Evolutionary conservation across 768 basidiomycete genomes (phyloP), one percentile per base, ranked within the genome.

Genomic region (Butyriboletus loyo): DNA sequence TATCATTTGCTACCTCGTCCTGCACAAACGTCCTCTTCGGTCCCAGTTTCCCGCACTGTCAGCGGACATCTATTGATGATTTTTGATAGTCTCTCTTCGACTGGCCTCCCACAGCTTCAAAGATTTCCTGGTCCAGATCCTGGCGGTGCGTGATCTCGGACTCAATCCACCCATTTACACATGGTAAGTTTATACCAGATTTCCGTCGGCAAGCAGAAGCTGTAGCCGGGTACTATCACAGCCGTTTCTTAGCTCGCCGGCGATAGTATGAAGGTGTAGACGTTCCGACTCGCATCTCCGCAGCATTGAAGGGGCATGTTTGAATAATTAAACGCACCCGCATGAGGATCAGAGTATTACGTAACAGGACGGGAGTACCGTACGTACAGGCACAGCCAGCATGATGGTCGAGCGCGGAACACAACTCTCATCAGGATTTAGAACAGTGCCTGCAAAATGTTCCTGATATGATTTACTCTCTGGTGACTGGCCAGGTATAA

Each of bases 401-500:
- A n/a, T n/a, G n/a, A n/a, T n/a, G n/a, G n/a, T n/a, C n/a, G n/a
- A n/a, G n/a, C n/a, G 11, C 27, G 7, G 22, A 30, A 24, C 28
- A 19, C 11, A n/a, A 19, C 10, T 15, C 32, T 27, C 37, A 21
- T 25, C 22, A 30, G 6, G 14, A 31, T 7, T 2, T 4, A 28
- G 27, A 19, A 9, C 34, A 34, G 27, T 30, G 9, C 15, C 17
- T 15, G 36, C 21, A 41, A 41, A 35, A 37, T n/a, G 22, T 30
- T 32, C 15, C 17, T 21, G 36, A 48, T 48, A 21, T 43, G 47
- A 54, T 31, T 21, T 43, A 7, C 31, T 50, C 41, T 24, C 52
- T 38, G 40, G 40, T 35, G 25, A 3, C n/a, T 31, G 28, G 25
- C 17, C 11, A 42, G 36, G 43, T 61, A 62, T 65, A 64, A 64